Percentiles rank a stretch among this genome's conserved stretches.
These are phyloP conservation scores for Trichosanthes truncata DNA, from an alignment of 306 rosid species.

Conservation along the genomic window DNA sequence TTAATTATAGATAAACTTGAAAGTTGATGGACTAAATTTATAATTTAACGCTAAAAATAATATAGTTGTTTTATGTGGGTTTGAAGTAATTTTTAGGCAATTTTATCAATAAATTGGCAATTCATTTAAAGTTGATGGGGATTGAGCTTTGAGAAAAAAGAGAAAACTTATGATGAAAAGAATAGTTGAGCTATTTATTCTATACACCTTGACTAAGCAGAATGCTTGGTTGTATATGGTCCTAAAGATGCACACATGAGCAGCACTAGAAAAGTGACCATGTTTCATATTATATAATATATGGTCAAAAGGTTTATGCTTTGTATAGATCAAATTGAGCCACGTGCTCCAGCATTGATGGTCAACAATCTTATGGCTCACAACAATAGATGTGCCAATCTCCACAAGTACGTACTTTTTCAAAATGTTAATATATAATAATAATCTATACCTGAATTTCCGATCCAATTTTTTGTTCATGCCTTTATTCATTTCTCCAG, in stretches of 20 bases:
- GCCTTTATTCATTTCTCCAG: background rate
- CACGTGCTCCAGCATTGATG: background rate
- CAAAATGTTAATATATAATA: background rate
- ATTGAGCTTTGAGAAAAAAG: background rate
- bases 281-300: background rate
- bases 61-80: too few species aligned
- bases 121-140: background rate
- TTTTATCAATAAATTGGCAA: background rate
- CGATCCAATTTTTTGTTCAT: background rate
- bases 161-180: background rate
- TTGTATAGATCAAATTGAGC: background rate
- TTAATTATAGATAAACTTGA: too few species aligned
- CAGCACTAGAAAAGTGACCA: background rate
- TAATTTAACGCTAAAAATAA: too few species aligned
- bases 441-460: background rate
- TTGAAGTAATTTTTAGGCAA: background rate
- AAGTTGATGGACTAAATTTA: too few species aligned
- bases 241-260: background rate
- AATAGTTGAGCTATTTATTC: background rate
- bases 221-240: background rate
- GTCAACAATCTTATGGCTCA: constrained; percentile 8
- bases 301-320: background rate
- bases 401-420: background rate
- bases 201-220: background rate
- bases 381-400: background rate